Base-by-base conservation (phyloP, 1,284 basidiomycete species). In the Moniliella sp. region DNA sequence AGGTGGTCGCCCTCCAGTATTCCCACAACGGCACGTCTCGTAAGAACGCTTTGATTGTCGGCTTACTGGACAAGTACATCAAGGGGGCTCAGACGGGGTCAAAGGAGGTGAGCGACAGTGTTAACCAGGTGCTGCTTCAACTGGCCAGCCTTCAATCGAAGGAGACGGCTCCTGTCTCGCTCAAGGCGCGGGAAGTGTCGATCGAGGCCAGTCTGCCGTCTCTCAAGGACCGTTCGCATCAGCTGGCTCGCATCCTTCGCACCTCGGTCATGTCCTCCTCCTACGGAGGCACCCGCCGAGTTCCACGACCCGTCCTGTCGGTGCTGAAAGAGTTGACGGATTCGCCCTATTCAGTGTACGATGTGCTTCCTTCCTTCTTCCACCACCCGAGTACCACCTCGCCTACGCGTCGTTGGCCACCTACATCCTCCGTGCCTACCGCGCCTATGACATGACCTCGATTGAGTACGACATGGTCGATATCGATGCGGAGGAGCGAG, bases 121-220 rank as follows among this genome's bases (percentile, higher is more conserved):
- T n/a, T n/a, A n/a, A n/a, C n/a, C n/a, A n/a, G n/a, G 43, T 46
- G 12, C 40, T 59, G 31, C 39, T 43, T 18, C 27, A 42, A 15
- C 70, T 91, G 30, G 79, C 86, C 31, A 70, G 70, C 23, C 71
- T 97, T 11, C 39, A 43, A 33, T 48, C 84, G 91, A 32, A 48
- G 39, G 31, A 40, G 15, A 47, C 50, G 9, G 55, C 56, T 8
- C 52, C 56, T 8, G 52, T 59, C 12, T 74, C 86, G 2, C 67
- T 99, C 50, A 97, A 93, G 65, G 88, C 91, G 30, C 78, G 91
- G 32, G 91, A 99, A 65, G 91, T 94, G 7, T 71, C 93, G 40
- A 93, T 99, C 50, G 71, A 80, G 18, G 82, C 82, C 32, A 81
- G 88, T 61, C 77, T 97, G 72, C 91, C 91, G 10, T 91, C 83